These are phyloP conservation scores for Rhynchosporium graminicola DNA, from an alignment of 2,329 filamentous ascomycete species.

Conservation along the genomic window DNA sequence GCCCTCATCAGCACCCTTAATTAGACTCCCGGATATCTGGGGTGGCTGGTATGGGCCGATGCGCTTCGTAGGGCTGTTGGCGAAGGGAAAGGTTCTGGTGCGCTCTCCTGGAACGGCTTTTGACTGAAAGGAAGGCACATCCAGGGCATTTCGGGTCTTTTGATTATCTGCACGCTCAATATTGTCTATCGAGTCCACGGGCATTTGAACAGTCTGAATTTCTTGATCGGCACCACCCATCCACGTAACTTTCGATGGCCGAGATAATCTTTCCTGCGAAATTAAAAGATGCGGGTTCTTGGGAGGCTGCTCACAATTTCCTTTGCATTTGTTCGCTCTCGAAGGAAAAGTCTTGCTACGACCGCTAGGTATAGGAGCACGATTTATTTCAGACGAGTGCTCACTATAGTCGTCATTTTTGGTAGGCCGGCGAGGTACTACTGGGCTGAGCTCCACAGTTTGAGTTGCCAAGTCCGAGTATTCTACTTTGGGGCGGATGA, in stretches of 20 bases:
- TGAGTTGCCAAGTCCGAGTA: conserved; percentile 19
- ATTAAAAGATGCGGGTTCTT: background rate
- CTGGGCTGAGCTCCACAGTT: conserved; percentile 6
- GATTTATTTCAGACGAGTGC: background rate
- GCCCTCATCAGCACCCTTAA: conserved; percentile 16
- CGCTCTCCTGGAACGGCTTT: conserved; percentile 9
- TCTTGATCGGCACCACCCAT: conserved; percentile 12
- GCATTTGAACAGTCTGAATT: conserved; percentile 10
- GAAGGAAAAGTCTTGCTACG: conserved; percentile 23
- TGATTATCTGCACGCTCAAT: background rate
- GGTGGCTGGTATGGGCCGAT: conserved; percentile 10
- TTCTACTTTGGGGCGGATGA: background rate
- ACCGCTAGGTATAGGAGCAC: conserved; percentile 10
- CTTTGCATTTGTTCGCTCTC: conserved; percentile 13
- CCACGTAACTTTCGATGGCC: conserved; percentile 15
- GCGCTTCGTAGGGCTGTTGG: background rate
- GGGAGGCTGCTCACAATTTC: conserved; percentile 7
- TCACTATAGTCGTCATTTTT: background rate
- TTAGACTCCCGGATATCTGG: background rate
- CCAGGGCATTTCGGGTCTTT: background rate
- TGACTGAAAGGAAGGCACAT: conserved; percentile 12
- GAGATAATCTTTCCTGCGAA: conserved; percentile 9
- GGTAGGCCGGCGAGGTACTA: conserved; percentile 3
- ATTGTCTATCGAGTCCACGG: background rate
- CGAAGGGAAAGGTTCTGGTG: conserved; percentile 18